Conservation (phyloP, 1,284 basidiomycete genomes). For the Polyporus tsugae region DNA sequence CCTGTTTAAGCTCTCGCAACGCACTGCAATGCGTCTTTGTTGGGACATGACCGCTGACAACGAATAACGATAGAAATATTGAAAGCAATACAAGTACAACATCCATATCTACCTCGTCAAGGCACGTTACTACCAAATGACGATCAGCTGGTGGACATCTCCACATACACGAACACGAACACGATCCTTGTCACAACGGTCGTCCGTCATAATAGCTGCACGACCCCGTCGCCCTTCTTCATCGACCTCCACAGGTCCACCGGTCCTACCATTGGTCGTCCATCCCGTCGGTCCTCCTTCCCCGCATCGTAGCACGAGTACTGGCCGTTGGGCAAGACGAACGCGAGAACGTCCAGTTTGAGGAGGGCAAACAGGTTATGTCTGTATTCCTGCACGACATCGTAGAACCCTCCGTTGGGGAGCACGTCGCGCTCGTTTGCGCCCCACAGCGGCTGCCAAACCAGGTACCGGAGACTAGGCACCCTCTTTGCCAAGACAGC, state of each 20-base stretch:
- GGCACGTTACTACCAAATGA: background rate
- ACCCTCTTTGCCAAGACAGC: background rate
- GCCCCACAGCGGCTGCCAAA: background rate
- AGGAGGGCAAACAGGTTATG: background rate
- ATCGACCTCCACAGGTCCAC: background rate
- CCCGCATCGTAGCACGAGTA: conserved; percentile 2
- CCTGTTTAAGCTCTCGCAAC: background rate
- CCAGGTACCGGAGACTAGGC: background rate
- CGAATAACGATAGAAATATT: background rate
- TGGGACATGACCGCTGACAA: background rate
- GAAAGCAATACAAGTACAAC: background rate
- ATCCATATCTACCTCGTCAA: background rate
- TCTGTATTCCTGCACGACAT: background rate
- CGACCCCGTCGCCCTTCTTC: background rate
- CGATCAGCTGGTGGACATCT: background rate
- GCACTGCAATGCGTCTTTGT: background rate
- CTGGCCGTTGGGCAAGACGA: background rate
- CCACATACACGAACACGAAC: background rate
- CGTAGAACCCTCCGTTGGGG: background rate
- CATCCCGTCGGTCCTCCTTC: background rate
- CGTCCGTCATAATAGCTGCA: background rate
- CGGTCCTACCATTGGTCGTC: background rate
- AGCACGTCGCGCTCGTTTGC: background rate
- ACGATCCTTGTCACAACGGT: background rate
- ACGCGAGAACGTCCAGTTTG: background rate